Evolutionary conservation across 495 filamentous ascomycete genomes (phyloP), one percentile per base, ranked within the genome.

Genomic region (Cercophora samala): DNA sequence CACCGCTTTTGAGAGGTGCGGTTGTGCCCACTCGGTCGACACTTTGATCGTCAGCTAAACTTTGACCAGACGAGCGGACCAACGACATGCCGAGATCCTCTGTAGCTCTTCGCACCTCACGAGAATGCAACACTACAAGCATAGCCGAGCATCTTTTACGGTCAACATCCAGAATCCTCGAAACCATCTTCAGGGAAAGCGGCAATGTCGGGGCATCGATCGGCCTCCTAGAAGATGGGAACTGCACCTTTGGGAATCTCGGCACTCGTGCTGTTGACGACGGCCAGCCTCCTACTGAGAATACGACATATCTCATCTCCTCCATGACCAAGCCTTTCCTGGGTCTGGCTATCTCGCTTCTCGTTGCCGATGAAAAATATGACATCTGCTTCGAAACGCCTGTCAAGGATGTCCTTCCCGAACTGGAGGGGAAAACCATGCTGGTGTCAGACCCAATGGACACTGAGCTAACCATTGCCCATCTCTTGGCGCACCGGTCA

Each of bases 261-360:
- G 66, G 66, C 19, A 18, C 46, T 2, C n/a, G 25, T 17, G 62
- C 37, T n/a, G 17, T 42, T 18, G 24, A 5, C n/a, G 24, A 32
- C 0, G 0, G 69, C 6, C 60, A 79, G 46, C n/a, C 23, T 2
- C 54, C 54, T n/a, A 24, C 19, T 13, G 18, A 68, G 5, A 68
- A 80, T 52, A 79, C 78, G 0, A 66, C 73, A 2, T 79, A 81
- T 61, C 67, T 76, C 46, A 72, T 82, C 62, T 79, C 75, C 1
- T 78, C 77, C 4, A 72, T 79, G 53, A 75, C 76, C 2, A 79
- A 82, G 63, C 72, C 75, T 23, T 71, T 82, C 54, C 75, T 74
- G 6, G 72, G 74, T 29, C 69, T 73, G 9, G 69, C 74, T 1
- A 63, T 81, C 4, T 78, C 69, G 0, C 76, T 77, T 15, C 54